phyloP scores from a whole-genome alignment of 1,284 basidiomycete species.

The Cryptococcus floricola region DNA sequence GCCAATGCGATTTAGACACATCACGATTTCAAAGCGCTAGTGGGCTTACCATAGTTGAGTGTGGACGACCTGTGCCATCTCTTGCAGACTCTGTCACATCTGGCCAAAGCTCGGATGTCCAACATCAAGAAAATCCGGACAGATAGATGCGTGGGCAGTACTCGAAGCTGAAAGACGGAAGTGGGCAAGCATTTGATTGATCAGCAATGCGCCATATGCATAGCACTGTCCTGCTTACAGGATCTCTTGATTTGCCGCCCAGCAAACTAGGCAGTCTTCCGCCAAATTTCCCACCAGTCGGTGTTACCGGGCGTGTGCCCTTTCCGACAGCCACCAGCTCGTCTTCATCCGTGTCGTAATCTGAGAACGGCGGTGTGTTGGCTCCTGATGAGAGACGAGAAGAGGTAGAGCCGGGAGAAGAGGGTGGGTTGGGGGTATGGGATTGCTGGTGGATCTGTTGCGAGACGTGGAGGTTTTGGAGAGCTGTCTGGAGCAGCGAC shows the following conservation, averaged over 20 bases:
- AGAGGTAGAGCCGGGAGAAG: constrained; percentile 16
- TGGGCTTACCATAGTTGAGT: constrained; percentile 72
- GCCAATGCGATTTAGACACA: not conserved
- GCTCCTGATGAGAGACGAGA: constrained; percentile 3
- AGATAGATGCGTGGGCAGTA: constrained; percentile 71
- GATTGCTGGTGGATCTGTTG: constrained; percentile 38
- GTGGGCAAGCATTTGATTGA: not conserved
- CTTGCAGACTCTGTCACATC: constrained; percentile 71
- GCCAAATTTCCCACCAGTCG: constrained; percentile 24
- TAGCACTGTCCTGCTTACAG: constrained; percentile 28
- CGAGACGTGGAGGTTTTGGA: constrained; percentile 47
- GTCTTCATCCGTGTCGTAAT: constrained; percentile 48
- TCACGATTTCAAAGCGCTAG: not conserved
- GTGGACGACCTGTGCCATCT: constrained; percentile 85
- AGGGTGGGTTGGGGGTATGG: constrained; percentile 32
- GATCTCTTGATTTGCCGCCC: constrained; percentile 31
- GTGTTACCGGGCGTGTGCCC: constrained; percentile 45
- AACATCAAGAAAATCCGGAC: constrained; percentile 70
- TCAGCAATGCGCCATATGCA: not conserved
- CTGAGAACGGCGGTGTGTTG: constrained; percentile 15
- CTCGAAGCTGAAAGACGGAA: constrained; percentile 53
- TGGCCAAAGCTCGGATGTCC: constrained; percentile 63
- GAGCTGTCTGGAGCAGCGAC: constrained; percentile 46
- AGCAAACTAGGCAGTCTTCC: constrained; percentile 20
- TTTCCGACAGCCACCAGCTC: constrained; percentile 44